A percentile compares a stretch with the other conserved stretches of the same genome.
Evolutionary conservation across 352 stramenopile genomes (phyloP).

Genomic region (Globisporangium spiculum): DNA sequence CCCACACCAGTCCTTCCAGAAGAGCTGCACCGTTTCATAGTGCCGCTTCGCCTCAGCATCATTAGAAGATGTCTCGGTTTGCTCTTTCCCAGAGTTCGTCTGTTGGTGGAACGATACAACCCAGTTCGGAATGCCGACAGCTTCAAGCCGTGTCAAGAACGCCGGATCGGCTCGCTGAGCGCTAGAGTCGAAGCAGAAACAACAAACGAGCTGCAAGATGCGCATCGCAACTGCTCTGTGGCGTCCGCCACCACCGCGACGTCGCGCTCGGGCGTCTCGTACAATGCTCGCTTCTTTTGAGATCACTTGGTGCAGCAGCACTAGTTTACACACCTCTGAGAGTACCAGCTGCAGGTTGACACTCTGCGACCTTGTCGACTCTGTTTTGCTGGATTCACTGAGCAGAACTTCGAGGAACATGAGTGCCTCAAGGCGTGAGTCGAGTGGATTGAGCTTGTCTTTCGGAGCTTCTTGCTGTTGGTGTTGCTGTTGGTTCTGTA

Average conservation of each 20-base stretch:
- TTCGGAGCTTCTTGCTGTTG: background rate
- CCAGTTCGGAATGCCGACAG: constrained; percentile 23
- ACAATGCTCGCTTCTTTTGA: constrained; percentile 19
- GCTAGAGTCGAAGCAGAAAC: constrained; percentile 29
- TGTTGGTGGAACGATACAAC: constrained; percentile 25
- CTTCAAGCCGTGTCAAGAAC: constrained; percentile 22
- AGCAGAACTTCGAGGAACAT: constrained; percentile 27
- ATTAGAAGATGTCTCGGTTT: background rate
- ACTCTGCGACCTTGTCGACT: constrained; percentile 11
- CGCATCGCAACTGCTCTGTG: constrained; percentile 28
- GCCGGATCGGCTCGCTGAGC: constrained; percentile 21
- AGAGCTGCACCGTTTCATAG: constrained; percentile 16
- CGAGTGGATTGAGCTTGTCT: background rate
- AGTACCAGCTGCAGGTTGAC: constrained; percentile 26
- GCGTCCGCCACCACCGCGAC: background rate
- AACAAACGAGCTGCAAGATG: constrained; percentile 37
- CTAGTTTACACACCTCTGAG: constrained; percentile 24
- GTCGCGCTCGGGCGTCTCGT: background rate
- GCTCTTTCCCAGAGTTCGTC: background rate
- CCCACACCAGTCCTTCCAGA: constrained; percentile 33
- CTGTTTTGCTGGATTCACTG: background rate
- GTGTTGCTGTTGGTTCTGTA: background rate
- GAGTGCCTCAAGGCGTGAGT: constrained; percentile 20
- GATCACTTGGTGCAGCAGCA: constrained; percentile 21
- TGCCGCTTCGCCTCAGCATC: background rate